Evolutionary conservation across 2,329 filamentous ascomycete species (phyloP).

Genomic region (Ophiocordyceps polyrhachis-furcata): DNA sequence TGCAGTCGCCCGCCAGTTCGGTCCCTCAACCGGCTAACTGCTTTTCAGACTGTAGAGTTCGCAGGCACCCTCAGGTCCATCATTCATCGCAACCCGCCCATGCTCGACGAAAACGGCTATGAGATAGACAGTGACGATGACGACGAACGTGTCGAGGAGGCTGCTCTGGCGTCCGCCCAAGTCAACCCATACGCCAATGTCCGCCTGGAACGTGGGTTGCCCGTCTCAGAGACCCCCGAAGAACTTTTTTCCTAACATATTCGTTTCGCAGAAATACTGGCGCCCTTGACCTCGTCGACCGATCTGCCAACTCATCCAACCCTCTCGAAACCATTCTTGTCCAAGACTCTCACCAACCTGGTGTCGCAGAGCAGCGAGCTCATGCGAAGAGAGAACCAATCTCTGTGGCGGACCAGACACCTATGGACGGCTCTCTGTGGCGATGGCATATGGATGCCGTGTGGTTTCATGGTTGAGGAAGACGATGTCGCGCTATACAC

Average conservation of each 20-base stretch:
- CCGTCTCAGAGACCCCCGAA: not conserved
- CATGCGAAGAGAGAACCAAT: conserved; percentile 55
- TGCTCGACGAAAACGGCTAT: conserved; percentile 63
- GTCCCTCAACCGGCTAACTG: conserved; percentile 4
- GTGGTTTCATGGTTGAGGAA: conserved; percentile 35
- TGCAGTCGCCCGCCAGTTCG: conserved; percentile 1
- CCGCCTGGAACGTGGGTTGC: conserved; percentile 45
- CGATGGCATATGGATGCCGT: conserved; percentile 51
- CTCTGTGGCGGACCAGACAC: conserved; percentile 56
- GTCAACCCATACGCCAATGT: conserved; percentile 59
- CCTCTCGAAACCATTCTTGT: conserved; percentile 55
- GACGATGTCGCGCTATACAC: conserved; percentile 37
- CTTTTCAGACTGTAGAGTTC: conserved; percentile 46
- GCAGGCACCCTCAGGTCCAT: conserved; percentile 55
- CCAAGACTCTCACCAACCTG: conserved; percentile 53
- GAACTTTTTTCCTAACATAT: too few species aligned
- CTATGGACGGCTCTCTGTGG: conserved; percentile 56
- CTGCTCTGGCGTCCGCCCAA: conserved; percentile 43
- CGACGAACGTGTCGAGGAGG: conserved; percentile 42
- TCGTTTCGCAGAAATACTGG: conserved; percentile 44
- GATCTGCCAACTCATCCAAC: conserved; percentile 59
- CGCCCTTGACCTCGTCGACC: conserved; percentile 55
- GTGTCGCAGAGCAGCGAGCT: conserved; percentile 49
- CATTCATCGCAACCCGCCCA: conserved; percentile 52
- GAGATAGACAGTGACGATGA: conserved; percentile 57